phyloP scores from a whole-genome alignment of 139 green algal species.

The Chlamydomonas asymmetrica region DNA sequence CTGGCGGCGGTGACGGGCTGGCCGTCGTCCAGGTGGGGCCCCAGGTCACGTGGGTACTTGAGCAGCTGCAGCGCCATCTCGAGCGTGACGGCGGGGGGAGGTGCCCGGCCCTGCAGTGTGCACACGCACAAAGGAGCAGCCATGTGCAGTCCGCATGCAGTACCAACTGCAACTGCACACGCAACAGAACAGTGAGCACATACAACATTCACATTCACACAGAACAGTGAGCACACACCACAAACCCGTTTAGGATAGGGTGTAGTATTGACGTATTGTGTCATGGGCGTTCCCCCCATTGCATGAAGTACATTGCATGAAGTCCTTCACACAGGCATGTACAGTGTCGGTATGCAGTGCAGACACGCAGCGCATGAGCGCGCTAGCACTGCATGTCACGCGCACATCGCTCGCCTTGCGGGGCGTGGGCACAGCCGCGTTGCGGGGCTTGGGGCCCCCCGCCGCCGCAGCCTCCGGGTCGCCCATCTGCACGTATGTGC shows the following conservation, averaged over 20 bases:
- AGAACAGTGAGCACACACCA: no score
- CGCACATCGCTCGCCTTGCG: neutral
- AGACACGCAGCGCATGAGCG: no score
- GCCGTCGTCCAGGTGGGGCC: conserved; percentile 47
- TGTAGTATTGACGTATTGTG: neutral
- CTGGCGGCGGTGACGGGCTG: conserved; percentile 36
- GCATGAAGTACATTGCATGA: conserved; percentile 12
- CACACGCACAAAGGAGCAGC: neutral
- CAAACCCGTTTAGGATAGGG: no score
- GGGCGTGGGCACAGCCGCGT: neutral
- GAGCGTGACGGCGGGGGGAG: conserved; percentile 31
- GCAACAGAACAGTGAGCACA: no score
- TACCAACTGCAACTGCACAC: no score
- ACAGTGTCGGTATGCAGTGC: no score
- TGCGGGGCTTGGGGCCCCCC: no score
- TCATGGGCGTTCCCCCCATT: neutral
- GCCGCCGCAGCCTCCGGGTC: neutral
- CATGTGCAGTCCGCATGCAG: no score
- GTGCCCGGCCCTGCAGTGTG: neutral
- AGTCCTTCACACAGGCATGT: no score
- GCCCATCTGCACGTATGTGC: conserved; percentile 67
- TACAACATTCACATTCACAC: no score
- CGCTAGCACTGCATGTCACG: no score
- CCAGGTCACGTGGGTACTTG: conserved; percentile 53
- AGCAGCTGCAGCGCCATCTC: conserved; percentile 56